A percentile compares a stretch with the other conserved stretches of the same genome.
Evolutionary conservation across 306 rosid species (phyloP).

Genomic region (Ormosia semicastrata): DNA sequence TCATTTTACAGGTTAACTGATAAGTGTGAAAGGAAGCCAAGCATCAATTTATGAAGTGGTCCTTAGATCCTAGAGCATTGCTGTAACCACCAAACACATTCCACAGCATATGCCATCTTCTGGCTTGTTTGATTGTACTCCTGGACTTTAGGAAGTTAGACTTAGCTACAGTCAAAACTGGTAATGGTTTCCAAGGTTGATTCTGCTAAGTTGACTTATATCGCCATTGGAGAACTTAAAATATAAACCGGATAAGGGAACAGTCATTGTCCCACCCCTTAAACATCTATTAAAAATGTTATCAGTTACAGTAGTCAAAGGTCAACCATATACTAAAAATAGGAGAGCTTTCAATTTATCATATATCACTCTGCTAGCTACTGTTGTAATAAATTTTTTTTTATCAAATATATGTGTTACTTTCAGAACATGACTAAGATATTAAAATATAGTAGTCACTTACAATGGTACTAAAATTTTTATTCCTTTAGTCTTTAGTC

Average conservation of each 20-base stretch:
- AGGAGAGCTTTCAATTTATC: not conserved
- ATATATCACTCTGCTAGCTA: too few species aligned
- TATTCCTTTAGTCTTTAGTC: not conserved
- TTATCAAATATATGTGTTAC: not conserved
- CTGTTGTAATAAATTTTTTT: not conserved
- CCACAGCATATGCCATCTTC: not conserved
- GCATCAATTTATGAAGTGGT: not conserved
- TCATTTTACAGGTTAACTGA: not conserved
- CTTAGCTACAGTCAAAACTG: not conserved
- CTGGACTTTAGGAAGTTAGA: not conserved
- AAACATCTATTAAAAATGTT: not conserved
- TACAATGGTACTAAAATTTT: not conserved
- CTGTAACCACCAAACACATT: too few species aligned
- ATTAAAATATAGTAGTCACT: not conserved
- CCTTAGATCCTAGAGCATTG: too few species aligned
- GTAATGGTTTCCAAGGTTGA: not conserved
- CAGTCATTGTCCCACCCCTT: not conserved
- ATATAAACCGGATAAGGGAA: too few species aligned
- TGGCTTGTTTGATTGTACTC: not conserved
- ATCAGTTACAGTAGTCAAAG: not conserved
- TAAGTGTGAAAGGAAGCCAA: not conserved
- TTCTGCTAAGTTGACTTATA: not conserved
- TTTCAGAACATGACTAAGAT: not conserved
- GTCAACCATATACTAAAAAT: not conserved
- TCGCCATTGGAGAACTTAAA: not conserved